Evolutionary conservation across 805 yeast genomes (phyloP).

Genomic region (Candida sithepensis): DNA sequence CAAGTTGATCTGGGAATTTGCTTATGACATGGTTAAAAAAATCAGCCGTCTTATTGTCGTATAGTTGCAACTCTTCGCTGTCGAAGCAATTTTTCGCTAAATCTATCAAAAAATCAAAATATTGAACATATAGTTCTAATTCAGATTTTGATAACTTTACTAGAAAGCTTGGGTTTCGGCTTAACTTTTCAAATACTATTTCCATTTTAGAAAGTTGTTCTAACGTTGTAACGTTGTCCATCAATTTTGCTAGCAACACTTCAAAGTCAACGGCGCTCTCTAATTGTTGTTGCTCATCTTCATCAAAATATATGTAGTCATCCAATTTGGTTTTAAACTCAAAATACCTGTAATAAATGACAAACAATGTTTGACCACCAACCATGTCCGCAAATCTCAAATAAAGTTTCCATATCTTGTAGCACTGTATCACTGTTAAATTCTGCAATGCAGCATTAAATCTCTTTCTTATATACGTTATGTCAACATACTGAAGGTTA

Average conservation of each 20-base stretch:
- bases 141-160: slow-evolving; percentile 39
- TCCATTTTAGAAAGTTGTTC: slow-evolving; percentile 11
- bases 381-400: slow-evolving; percentile 42
- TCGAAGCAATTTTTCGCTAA: slow-evolving; percentile 1
- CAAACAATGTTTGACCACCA: slow-evolving; percentile 38
- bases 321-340: slow-evolving; percentile 12
- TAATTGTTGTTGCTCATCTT: neutral
- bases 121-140: slow-evolving; percentile 45
- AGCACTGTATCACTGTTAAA: slow-evolving; percentile 52
- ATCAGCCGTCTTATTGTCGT: slow-evolving; percentile 6
- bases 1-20: slow-evolving; percentile 59
- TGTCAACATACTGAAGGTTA: slow-evolving; percentile 26
- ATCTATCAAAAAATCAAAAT: slow-evolving; percentile 37
- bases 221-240: slow-evolving; percentile 15
- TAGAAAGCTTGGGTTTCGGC: slow-evolving; percentile 33
- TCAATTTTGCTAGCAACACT: slow-evolving; percentile 30
- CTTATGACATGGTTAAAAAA: slow-evolving; percentile 33
- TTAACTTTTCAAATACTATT: slow-evolving; percentile 30
- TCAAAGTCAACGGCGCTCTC: slow-evolving; percentile 23
- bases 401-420: slow-evolving; percentile 52
- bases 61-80: neutral
- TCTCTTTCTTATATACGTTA: slow-evolving; percentile 37
- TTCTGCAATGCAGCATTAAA: slow-evolving; percentile 49
- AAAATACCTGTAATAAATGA: slow-evolving; percentile 33
- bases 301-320: neutral